Conservation (phyloP, 2,329 filamentous ascomycete genomes). For the Diplodia corticola region DNA sequence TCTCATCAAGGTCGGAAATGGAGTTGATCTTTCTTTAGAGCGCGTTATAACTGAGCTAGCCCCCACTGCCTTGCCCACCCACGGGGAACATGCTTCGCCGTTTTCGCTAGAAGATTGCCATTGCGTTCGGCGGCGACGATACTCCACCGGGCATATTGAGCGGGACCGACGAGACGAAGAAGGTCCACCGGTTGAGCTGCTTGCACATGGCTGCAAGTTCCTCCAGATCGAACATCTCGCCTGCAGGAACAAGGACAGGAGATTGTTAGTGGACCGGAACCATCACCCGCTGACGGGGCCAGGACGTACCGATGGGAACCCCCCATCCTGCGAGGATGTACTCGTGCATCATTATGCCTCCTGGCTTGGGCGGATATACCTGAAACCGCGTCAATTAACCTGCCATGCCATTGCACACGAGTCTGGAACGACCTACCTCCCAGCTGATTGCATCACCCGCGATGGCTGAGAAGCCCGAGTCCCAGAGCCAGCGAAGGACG, state of each 20-base stretch:
- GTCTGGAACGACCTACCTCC: conserved; percentile 37
- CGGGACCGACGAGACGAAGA: conserved; percentile 62
- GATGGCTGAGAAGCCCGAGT: conserved; percentile 48
- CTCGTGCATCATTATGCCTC: conserved; percentile 33
- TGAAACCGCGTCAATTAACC: not conserved
- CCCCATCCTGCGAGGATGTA: conserved; percentile 55
- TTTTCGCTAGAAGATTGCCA: conserved; percentile 37
- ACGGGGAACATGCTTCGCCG: not conserved
- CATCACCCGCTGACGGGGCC: not conserved
- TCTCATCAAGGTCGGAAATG: not conserved
- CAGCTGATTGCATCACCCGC: conserved; percentile 48
- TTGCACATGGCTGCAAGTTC: conserved; percentile 56
- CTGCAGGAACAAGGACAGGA: not conserved
- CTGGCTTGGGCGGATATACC: conserved; percentile 15
- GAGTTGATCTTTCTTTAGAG: not conserved
- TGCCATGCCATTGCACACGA: not conserved
- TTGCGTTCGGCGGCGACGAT: conserved; percentile 41
- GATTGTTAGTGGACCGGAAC: not conserved
- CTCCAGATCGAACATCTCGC: conserved; percentile 50
- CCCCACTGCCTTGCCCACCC: not conserved
- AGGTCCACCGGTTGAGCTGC: conserved; percentile 55
- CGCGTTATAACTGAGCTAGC: not conserved
- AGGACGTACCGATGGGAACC: conserved; percentile 38
- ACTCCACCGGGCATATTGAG: conserved; percentile 51
- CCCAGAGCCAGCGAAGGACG: conserved; percentile 50